phyloP scores from a whole-genome alignment of 352 stramenopile genomes.

The Phytophthora capsici region DNA sequence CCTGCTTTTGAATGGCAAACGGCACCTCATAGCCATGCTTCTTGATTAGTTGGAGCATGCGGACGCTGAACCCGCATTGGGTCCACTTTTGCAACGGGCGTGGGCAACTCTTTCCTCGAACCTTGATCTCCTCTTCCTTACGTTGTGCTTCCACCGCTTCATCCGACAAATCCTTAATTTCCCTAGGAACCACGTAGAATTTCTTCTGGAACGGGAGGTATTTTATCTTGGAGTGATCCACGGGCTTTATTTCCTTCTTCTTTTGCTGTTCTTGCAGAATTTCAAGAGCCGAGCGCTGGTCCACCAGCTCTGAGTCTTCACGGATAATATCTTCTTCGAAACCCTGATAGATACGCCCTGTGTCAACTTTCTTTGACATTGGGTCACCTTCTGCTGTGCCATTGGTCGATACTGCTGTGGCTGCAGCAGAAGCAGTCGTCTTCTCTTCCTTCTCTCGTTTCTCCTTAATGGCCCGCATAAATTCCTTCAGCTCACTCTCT shows the following conservation, averaged over 20 bases:
- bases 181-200: slow-evolving; percentile 97
- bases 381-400: slow-evolving; percentile 20
- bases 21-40: slow-evolving; percentile 94
- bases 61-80: slow-evolving; percentile 97
- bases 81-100: slow-evolving; percentile 96
- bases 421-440: slow-evolving; percentile 7
- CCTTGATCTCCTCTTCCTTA: slow-evolving; percentile 95
- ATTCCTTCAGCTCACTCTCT: slow-evolving; percentile 83
- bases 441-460: slow-evolving; percentile 69
- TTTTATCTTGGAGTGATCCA: slow-evolving; percentile 97
- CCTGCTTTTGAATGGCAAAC: slow-evolving; percentile 98
- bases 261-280: slow-evolving; percentile 92
- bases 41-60: slow-evolving; percentile 95
- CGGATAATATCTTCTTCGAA: slow-evolving; percentile 87
- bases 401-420: neutral
- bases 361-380: slow-evolving; percentile 63
- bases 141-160: slow-evolving; percentile 84
- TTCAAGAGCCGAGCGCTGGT: slow-evolving; percentile 87
- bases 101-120: slow-evolving; percentile 97
- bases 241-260: slow-evolving; percentile 94
- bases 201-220: slow-evolving; percentile 99
- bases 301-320: slow-evolving; percentile 78
- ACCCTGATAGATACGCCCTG: slow-evolving; percentile 83
- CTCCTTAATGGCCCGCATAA: slow-evolving; percentile 84
- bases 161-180: slow-evolving; percentile 90